Base-by-base conservation (phyloP, 2,329 filamentous ascomycete species). In the Pezicula rhizophila region DNA sequence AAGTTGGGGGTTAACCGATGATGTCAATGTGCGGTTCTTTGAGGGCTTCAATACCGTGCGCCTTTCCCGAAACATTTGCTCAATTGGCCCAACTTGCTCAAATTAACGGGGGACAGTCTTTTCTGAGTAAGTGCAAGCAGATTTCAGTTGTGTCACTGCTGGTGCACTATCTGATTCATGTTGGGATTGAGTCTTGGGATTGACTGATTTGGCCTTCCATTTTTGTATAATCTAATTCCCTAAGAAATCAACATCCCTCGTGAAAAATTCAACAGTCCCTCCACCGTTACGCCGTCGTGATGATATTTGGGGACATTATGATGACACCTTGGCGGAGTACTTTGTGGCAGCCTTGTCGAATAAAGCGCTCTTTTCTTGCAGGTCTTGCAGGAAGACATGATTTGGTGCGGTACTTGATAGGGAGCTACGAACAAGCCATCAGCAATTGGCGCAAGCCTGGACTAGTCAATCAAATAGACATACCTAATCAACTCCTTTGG, bases 261-360 rank as follows among this genome's bases (percentile, higher is more conserved):
- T 54, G 54, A 45, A 40, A 45, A 49, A 23, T 45, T 42, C 10
- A 26, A 26, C 40, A 26, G 14, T 42, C 49, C 46, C 33, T 40
- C 40, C 38, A 28, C 40, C 54, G 50, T 42, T 38, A 59, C 57
- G 57, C 59, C 59, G 47, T 23, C 45, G 42, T 54, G 39, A 52
- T 52, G 50, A 41, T 45, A 52, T 55, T 39, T 35, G 33, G 37
- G 47, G 52, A 45, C 53, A 57, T 59, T 57, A 61, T 57, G 56
- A 53, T 23, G 56, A 50, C 40, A 89, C 89, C 74, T 92, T 96
- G 31, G 91, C 79, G 57, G 81, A 84, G 69, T 93, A 97, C 71
- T 95, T 97, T 23, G 80, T 76, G 17, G 87, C 88, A 11, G 91
- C 91, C 60, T 83, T 83, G 67, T 95, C 89, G 64, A 97, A 97